Percentiles rank a stretch among this genome's conserved stretches.
These are phyloP conservation scores for Aspergillus tamarii DNA, from an alignment of 2,329 filamentous ascomycete genomes.

Conservation along the genomic window DNA sequence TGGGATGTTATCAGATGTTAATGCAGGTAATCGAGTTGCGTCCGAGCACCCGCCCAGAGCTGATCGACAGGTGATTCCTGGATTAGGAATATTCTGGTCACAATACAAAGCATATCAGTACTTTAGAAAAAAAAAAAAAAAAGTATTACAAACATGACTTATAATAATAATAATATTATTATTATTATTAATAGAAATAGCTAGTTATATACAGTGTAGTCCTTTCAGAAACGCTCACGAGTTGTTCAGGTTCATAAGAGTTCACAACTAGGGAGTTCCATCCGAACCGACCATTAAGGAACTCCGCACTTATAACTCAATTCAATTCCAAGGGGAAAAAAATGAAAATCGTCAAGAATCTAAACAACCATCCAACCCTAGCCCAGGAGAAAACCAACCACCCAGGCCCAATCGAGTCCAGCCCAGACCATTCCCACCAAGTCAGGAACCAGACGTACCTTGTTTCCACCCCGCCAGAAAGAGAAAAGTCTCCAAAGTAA, in stretches of 20 bases:
- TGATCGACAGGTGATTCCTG: neutral
- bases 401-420: neutral
- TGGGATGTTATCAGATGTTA: neutral
- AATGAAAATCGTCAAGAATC: neutral
- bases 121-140: too few relatives aligned
- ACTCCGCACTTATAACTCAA: too few relatives aligned
- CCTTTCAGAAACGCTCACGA: too few relatives aligned
- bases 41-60: neutral
- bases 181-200: too few relatives aligned
- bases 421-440: neutral
- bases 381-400: neutral
- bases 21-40: neutral
- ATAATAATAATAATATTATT: too few relatives aligned
- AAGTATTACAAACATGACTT: too few relatives aligned
- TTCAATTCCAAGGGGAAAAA: too few relatives aligned
- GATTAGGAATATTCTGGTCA: neutral
- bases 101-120: too few relatives aligned
- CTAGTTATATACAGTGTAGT: too few relatives aligned
- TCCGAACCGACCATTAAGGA: too few relatives aligned
- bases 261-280: too few relatives aligned
- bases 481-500: neutral
- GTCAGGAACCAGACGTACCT: neutral
- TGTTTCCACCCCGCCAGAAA: neutral
- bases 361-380: neutral
- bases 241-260: too few relatives aligned